phyloP scores from a whole-genome alignment of 75 land plant species.

The Chamaecyparis obtusa region DNA sequence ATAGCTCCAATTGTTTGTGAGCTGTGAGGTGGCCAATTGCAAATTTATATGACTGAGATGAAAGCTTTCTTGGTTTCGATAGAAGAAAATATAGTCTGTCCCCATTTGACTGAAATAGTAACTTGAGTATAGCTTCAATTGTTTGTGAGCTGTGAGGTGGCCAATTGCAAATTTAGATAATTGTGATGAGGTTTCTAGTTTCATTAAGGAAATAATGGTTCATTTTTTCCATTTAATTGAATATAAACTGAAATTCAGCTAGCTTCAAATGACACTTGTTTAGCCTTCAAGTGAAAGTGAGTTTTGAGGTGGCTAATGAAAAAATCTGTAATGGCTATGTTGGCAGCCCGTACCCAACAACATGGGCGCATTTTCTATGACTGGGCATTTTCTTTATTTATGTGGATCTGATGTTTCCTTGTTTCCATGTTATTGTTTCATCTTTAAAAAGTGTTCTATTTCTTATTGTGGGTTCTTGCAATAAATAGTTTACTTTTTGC shows the following conservation, averaged over 20 bases:
- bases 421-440: neutral
- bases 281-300: neutral
- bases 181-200: neutral
- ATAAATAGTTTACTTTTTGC: neutral
- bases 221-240: neutral
- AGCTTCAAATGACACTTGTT: neutral
- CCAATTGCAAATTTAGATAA: neutral
- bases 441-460: neutral
- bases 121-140: neutral
- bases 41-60: neutral
- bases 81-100: neutral
- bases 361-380: neutral
- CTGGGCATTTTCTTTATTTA: neutral
- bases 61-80: neutral
- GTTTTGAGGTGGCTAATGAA: neutral
- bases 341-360: neutral
- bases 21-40: neutral
- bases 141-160: neutral
- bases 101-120: neutral
- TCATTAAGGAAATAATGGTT: neutral
- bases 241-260: neutral
- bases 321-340: neutral
- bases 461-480: neutral
- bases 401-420: neutral
- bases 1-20: no score